These are phyloP conservation scores for Basipetospora chlamydospora DNA, from an alignment of 2,329 filamentous ascomycete genomes.

Conservation along the genomic window DNA sequence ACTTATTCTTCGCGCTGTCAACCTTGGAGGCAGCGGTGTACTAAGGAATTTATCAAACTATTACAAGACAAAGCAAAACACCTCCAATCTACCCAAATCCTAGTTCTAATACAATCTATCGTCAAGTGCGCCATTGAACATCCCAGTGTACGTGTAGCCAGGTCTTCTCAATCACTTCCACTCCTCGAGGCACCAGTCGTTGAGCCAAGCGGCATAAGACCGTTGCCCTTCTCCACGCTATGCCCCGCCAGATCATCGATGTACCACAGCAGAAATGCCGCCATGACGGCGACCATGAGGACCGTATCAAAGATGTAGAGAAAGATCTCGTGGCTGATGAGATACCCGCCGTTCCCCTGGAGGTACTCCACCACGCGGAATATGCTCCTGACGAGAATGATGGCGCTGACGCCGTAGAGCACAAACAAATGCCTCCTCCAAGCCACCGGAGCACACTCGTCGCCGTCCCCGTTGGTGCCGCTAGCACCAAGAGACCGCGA, in stretches of 20 bases:
- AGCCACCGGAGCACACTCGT: conserved; percentile 9
- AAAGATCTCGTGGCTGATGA: conserved; percentile 24
- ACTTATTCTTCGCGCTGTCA: no score
- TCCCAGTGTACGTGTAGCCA: no score
- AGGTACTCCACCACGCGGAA: conserved; percentile 33
- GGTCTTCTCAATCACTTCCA: no score
- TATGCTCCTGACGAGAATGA: conserved; percentile 30
- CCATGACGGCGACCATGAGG: conserved; percentile 17
- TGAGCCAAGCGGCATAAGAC: no score
- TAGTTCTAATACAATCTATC: no score
- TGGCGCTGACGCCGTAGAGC: conserved; percentile 17
- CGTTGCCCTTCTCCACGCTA: background rate
- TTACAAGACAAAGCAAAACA: no score
- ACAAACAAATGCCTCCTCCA: conserved; percentile 18
- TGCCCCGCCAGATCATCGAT: conserved; percentile 6
- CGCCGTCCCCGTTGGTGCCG: conserved; percentile 5
- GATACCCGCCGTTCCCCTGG: conserved; percentile 23
- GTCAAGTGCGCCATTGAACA: no score
- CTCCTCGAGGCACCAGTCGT: no score
- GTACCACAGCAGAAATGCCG: conserved; percentile 17
- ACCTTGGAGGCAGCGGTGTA: no score
- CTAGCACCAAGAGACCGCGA: conserved; percentile 11
- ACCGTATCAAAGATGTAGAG: conserved; percentile 29
- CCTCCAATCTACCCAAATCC: no score
- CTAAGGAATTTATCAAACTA: no score